Conservation (phyloP, 2,329 filamentous ascomycete genomes). For the Xylaria polymorpha region DNA sequence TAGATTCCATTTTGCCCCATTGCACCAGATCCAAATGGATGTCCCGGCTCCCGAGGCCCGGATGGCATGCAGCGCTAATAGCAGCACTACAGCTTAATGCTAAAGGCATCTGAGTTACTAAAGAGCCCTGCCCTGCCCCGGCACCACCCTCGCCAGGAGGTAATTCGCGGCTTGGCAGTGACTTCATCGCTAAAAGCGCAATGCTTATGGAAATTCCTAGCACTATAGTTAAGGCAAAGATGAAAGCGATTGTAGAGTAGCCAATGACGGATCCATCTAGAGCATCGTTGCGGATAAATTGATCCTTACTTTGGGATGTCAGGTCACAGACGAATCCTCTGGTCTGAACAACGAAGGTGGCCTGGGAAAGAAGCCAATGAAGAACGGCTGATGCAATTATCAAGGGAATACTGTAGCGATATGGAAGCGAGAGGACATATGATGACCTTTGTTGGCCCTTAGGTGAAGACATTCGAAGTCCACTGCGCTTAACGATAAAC, state of each 20-base stretch:
- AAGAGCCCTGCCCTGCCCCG: neutral
- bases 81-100: conserved; percentile 7
- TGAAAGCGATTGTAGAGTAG: conserved; percentile 2
- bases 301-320: neutral
- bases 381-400: conserved; percentile 6
- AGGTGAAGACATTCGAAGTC: conserved; percentile 3
- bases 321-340: conserved; percentile 11
- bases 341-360: conserved; percentile 20
- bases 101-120: conserved; percentile 21
- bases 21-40: neutral
- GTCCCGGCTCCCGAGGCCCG: neutral
- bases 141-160: neutral
- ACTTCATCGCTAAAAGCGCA: conserved; percentile 3
- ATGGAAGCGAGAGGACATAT: conserved; percentile 16
- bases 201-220: conserved; percentile 12
- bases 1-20: conserved; percentile 11
- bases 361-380: conserved; percentile 20
- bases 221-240: neutral
- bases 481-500: conserved; percentile 14
- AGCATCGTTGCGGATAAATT: neutral
- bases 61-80: conserved; percentile 18
- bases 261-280: conserved; percentile 21
- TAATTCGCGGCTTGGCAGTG: conserved; percentile 2
- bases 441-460: neutral
- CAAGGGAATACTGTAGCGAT: conserved; percentile 14